Conservation (phyloP, 805 yeast genomes). For the Ogataea henricii region DNA sequence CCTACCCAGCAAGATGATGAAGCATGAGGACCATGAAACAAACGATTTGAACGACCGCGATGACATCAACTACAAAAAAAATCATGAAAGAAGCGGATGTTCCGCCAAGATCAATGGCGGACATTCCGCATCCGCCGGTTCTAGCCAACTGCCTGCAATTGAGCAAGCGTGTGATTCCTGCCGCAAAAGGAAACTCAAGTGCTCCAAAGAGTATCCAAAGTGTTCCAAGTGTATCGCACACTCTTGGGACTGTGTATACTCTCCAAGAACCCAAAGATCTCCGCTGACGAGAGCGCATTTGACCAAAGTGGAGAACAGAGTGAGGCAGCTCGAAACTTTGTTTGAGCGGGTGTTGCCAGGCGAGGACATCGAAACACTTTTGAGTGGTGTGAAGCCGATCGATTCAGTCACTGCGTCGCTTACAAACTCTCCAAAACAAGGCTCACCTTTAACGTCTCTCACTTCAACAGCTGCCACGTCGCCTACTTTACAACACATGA, state of each 20-base stretch:
- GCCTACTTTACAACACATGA: background rate
- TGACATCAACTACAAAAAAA: background rate
- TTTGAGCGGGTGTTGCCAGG: conserved; percentile 46
- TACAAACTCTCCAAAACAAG: conserved; percentile 18
- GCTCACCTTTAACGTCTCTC: background rate
- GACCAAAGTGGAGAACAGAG: conserved; percentile 69
- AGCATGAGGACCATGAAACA: conserved; percentile 6
- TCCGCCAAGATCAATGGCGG: background rate
- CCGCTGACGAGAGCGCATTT: conserved; percentile 82
- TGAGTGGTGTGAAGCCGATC: conserved; percentile 19
- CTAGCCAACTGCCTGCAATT: conserved; percentile 26
- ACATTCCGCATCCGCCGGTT: background rate
- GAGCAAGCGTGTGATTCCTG: conserved; percentile 83
- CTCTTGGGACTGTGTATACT: conserved; percentile 73
- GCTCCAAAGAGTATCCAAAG: conserved; percentile 76
- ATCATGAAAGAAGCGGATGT: background rate
- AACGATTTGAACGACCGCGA: background rate
- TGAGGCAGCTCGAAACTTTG: conserved; percentile 47
- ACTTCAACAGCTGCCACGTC: conserved; percentile 4
- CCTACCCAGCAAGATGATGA: conserved; percentile 10
- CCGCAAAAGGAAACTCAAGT: conserved; percentile 73
- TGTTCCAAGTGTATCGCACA: conserved; percentile 76
- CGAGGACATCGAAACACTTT: conserved; percentile 43
- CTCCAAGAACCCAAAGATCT: conserved; percentile 75
- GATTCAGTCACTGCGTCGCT: conserved; percentile 17